phyloP scores from a whole-genome alignment of 2,329 filamentous ascomycete genomes.

The Phaeosphaeria sp. region DNA sequence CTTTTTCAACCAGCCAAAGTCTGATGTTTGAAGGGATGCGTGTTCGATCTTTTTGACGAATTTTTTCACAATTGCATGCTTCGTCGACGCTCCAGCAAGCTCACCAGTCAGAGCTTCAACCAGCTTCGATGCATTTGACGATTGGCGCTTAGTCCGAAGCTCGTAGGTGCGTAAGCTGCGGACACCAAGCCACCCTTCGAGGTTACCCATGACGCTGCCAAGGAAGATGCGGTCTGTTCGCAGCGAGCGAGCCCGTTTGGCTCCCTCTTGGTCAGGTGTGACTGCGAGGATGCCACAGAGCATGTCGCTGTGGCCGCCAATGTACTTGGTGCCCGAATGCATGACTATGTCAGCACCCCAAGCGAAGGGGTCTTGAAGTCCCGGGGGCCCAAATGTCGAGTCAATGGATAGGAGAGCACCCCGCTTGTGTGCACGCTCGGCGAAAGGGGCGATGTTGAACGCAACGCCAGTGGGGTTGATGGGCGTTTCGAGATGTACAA shows the following conservation, averaged over 20 bases:
- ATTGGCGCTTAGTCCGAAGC: slow-evolving; percentile 80
- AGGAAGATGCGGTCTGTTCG: slow-evolving; percentile 75
- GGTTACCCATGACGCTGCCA: slow-evolving; percentile 83
- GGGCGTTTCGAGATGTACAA: slow-evolving; percentile 92
- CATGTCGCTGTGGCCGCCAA: slow-evolving; percentile 94
- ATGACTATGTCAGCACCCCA: slow-evolving; percentile 86
- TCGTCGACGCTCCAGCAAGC: slow-evolving; percentile 49
- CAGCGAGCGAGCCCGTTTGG: slow-evolving; percentile 57
- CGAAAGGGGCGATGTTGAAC: slow-evolving; percentile 74
- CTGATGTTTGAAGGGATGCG: slow-evolving; percentile 77
- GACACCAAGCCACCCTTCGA: slow-evolving; percentile 93
- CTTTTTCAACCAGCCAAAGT: slow-evolving; percentile 71
- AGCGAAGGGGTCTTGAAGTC: slow-evolving; percentile 82
- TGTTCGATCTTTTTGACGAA: slow-evolving; percentile 72
- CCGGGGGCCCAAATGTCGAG: slow-evolving; percentile 90
- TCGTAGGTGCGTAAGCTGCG: slow-evolving; percentile 86
- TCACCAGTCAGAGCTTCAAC: slow-evolving; percentile 73
- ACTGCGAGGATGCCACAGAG: slow-evolving; percentile 84
- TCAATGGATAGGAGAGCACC: slow-evolving; percentile 86
- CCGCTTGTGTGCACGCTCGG: slow-evolving; percentile 71
- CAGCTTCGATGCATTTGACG: slow-evolving; percentile 70
- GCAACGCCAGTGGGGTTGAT: slow-evolving; percentile 90
- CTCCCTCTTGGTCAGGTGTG: slow-evolving; percentile 46
- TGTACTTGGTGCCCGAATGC: slow-evolving; percentile 95
- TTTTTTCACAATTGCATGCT: slow-evolving; percentile 56